phyloP scores from a whole-genome alignment of 805 yeast genomes.

The Hanseniaspora osmophila region DNA sequence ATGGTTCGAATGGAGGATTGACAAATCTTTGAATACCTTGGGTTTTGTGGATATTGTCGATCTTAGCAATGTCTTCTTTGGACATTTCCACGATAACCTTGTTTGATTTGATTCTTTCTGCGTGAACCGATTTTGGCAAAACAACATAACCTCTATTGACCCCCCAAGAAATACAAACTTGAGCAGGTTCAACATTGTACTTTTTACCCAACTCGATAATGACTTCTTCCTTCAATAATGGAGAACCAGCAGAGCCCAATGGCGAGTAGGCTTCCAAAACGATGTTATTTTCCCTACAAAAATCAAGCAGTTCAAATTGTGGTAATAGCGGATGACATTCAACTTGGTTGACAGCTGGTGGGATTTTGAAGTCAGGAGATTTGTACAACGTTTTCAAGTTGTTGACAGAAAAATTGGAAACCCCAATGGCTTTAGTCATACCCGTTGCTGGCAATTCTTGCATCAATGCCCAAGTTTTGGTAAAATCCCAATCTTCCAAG shows the following conservation, averaged over 20 bases:
- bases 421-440: conserved; percentile 51
- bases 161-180: conserved; percentile 45
- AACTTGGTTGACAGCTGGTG: conserved; percentile 63
- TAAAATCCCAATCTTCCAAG: conserved; percentile 25
- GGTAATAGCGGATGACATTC: conserved; percentile 66
- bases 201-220: conserved; percentile 30
- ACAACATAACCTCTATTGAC: conserved; percentile 40
- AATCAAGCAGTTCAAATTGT: conserved; percentile 43
- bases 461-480: conserved; percentile 50
- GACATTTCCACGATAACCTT: conserved; percentile 3
- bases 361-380: conserved; percentile 32
- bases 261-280: conserved; percentile 67
- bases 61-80: conserved; percentile 2
- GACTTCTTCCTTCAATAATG: conserved; percentile 32
- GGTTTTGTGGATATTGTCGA: conserved; percentile 1
- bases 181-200: conserved; percentile 29
- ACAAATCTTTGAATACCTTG: conserved; percentile 6
- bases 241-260: conserved; percentile 47
- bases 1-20: conserved; percentile 3
- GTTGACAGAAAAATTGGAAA: conserved; percentile 52
- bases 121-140: conserved; percentile 35
- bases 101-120: conserved; percentile 21
- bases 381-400: conserved; percentile 37
- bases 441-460: conserved; percentile 43
- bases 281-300: conserved; percentile 37